Conservation (phyloP, 257 asterid genomes). For the Voacanga thouarsii region DNA sequence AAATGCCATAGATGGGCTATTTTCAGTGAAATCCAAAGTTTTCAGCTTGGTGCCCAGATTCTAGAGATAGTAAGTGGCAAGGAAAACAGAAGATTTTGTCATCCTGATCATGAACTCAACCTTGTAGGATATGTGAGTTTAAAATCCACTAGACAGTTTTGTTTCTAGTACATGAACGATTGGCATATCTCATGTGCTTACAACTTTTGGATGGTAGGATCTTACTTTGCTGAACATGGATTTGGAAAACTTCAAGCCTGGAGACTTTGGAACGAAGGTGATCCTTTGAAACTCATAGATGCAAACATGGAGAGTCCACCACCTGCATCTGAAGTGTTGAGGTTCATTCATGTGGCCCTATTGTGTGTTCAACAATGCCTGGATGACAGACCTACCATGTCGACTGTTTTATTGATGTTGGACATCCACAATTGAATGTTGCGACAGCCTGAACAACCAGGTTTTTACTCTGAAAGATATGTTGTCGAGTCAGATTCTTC, state of each 20-base stretch:
- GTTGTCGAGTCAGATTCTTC: conserved; percentile 12
- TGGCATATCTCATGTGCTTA: background rate
- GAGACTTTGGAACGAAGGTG: conserved; percentile 41
- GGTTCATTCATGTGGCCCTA: conserved; percentile 34
- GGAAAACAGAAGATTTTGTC: conserved; percentile 28
- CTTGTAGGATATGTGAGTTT: conserved; percentile 38
- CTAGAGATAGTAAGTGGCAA: conserved; percentile 38
- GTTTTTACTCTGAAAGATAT: conserved; percentile 30
- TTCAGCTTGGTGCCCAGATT: conserved; percentile 40
- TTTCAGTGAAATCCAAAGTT: conserved; percentile 41
- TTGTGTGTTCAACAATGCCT: conserved; percentile 40
- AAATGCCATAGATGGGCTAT: conserved; percentile 29
- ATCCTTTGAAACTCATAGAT: conserved; percentile 27
- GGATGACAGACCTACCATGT: conserved; percentile 49
- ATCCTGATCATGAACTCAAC: conserved; percentile 20
- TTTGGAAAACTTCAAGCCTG: conserved; percentile 23
- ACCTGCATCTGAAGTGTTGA: conserved; percentile 16
- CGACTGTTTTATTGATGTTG: conserved; percentile 37
- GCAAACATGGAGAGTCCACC: conserved; percentile 11
- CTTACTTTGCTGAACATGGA: background rate
- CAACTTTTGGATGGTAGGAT: background rate
- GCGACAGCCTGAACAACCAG: conserved; percentile 46
- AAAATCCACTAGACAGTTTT: background rate
- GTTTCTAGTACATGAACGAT: background rate
- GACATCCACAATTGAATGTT: conserved; percentile 23